Percentiles rank a stretch among this genome's conserved stretches.
phyloP scores from a whole-genome alignment of 306 rosid genomes.

The Cicer cuneatum region DNA sequence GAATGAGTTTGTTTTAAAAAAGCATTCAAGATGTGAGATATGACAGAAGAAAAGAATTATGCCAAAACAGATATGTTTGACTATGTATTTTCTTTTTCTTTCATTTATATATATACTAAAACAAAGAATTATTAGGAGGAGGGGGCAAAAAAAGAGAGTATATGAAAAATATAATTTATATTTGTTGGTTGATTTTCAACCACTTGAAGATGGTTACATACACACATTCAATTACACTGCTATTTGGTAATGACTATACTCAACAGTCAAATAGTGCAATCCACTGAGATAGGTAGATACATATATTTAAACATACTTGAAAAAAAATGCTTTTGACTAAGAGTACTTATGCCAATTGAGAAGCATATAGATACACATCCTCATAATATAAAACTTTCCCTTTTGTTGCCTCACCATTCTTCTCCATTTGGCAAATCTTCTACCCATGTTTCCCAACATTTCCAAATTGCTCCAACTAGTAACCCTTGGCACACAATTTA shows the following conservation, averaged over 20 bases:
- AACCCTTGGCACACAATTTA: conserved; percentile 44
- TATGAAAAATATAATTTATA: conserved; percentile 3
- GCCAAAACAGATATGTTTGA: neutral
- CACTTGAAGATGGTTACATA: conserved; percentile 26
- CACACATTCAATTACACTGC: conserved; percentile 14
- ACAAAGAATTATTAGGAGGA: neutral
- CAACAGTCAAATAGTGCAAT: conserved; percentile 8
- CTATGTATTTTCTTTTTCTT: neutral
- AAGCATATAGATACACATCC: conserved; percentile 85
- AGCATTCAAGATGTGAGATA: conserved; percentile 30
- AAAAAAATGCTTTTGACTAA: conserved; percentile 37
- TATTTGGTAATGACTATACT: conserved; percentile 17
- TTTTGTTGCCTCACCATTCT: conserved; percentile 71
- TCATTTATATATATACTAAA: conserved; percentile 20
- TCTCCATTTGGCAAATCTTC: conserved; percentile 73
- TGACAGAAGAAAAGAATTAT: conserved; percentile 32
- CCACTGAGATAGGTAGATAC: conserved; percentile 23
- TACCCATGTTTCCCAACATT: conserved; percentile 46
- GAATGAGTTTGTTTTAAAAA: conserved; percentile 21
- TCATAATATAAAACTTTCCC: conserved; percentile 78
- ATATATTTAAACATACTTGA: conserved; percentile 7
- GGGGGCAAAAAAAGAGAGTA: neutral
- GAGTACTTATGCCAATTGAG: conserved; percentile 75
- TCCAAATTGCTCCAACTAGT: conserved; percentile 38
- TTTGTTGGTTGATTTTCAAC: conserved; percentile 23